phyloP scores from a whole-genome alignment of 768 basidiomycete species.

The Mycena sanguinolenta region DNA sequence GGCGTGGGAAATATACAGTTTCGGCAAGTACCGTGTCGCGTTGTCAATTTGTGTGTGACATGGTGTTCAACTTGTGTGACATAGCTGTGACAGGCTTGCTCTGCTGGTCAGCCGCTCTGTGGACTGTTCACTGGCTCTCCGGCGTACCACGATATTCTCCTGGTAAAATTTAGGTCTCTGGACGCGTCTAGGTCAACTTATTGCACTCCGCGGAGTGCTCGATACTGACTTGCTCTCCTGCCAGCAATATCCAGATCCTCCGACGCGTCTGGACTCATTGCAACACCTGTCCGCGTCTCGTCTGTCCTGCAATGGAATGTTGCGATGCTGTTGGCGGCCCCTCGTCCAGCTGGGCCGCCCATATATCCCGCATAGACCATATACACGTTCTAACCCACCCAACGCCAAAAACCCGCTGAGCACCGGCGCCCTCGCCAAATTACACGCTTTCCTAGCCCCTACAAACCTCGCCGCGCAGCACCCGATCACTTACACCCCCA shows the following conservation, averaged over 20 bases:
- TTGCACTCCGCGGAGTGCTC: not conserved
- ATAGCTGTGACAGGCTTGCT: slow-evolving; percentile 6
- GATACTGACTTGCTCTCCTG: not conserved
- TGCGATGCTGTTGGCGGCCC: slow-evolving; percentile 69
- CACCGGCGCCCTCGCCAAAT: slow-evolving; percentile 32
- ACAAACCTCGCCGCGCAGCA: slow-evolving; percentile 29
- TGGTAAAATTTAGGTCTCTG: no score
- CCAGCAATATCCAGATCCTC: no score
- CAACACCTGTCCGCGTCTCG: slow-evolving; percentile 26
- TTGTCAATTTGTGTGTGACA: no score
- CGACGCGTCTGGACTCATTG: not conserved
- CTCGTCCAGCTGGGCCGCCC: slow-evolving; percentile 32
- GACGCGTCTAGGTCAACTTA: no score
- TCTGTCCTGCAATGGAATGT: slow-evolving; percentile 81
- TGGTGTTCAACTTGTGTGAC: no score
- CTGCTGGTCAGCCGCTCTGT: slow-evolving; percentile 5
- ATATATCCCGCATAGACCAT: slow-evolving; percentile 4
- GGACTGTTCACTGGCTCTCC: not conserved
- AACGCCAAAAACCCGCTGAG: slow-evolving; percentile 10
- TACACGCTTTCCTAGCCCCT: slow-evolving; percentile 43
- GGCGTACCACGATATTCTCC: no score
- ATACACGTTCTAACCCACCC: slow-evolving; percentile 6
- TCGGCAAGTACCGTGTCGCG: slow-evolving; percentile 20
- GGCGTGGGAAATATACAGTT: slow-evolving; percentile 24
- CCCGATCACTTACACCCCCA: slow-evolving; percentile 43